Conservation (phyloP, 495 filamentous ascomycete genomes). For the Usnea hakonensis region DNA sequence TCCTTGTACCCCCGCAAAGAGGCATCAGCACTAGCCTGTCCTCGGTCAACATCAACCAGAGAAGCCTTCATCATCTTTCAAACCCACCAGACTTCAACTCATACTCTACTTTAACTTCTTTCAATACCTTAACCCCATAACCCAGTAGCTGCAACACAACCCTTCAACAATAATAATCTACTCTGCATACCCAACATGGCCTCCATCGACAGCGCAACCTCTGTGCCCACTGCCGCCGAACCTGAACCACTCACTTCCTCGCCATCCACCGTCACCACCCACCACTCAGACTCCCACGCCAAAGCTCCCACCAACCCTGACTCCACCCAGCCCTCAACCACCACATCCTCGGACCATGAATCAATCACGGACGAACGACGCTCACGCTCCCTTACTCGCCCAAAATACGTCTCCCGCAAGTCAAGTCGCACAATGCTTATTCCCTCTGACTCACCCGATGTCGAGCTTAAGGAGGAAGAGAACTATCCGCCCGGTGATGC, state of each 20-base stretch:
- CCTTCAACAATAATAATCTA: not conserved
- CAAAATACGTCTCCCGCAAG: slow-evolving; percentile 54
- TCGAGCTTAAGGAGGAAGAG: slow-evolving; percentile 59
- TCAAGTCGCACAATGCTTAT: slow-evolving; percentile 76
- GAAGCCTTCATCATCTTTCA: not conserved
- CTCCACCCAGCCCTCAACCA: slow-evolving; percentile 10
- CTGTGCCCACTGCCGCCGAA: not conserved
- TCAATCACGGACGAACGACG: not conserved
- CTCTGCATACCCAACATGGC: not conserved
- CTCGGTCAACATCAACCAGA: not conserved
- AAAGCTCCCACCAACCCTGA: not conserved
- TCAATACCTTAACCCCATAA: too few species aligned
- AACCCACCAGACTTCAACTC: not conserved
- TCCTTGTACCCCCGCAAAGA: too few species aligned
- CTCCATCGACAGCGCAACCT: not conserved
- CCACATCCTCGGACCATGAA: slow-evolving; percentile 10
- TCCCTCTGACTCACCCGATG: slow-evolving; percentile 59
- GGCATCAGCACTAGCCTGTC: not conserved
- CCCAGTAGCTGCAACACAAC: too few species aligned
- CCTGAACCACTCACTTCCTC: not conserved
- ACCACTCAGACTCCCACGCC: not conserved
- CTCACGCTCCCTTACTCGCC: slow-evolving; percentile 28
- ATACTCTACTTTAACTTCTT: too few species aligned
- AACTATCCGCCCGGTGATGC: slow-evolving; percentile 78
- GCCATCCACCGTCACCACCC: not conserved